Conservation (phyloP, 2,329 filamentous ascomycete species). For the Penicillium sp. region DNA sequence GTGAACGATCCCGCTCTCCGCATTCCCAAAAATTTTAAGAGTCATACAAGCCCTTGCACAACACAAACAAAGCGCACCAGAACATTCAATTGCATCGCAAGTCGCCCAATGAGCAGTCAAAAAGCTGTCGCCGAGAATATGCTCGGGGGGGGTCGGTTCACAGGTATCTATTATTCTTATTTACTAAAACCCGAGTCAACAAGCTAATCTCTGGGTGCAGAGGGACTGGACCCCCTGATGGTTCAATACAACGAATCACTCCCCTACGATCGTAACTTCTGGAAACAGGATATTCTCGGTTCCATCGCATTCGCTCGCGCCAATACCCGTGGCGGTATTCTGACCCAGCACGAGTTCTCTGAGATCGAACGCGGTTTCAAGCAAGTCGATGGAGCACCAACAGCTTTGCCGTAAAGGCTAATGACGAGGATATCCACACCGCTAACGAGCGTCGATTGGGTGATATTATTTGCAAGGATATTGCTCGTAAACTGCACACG, state of each 20-base stretch:
- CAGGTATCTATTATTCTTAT: constrained; percentile 38
- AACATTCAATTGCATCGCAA: constrained; percentile 2
- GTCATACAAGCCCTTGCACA: no score
- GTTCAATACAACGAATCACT: constrained; percentile 78
- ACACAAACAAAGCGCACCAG: neutral
- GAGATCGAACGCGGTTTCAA: constrained; percentile 69
- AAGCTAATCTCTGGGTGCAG: constrained; percentile 37
- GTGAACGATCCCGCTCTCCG: constrained; percentile 7
- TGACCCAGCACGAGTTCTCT: constrained; percentile 67
- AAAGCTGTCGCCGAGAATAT: constrained; percentile 46
- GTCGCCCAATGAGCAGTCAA: constrained; percentile 30
- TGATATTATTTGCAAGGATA: constrained; percentile 81
- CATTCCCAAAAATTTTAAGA: constrained; percentile 8
- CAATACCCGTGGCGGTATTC: constrained; percentile 70
- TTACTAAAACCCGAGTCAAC: constrained; percentile 13
- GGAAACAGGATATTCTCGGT: constrained; percentile 75
- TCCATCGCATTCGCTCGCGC: constrained; percentile 78
- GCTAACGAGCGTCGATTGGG: constrained; percentile 69
- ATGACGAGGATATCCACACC: constrained; percentile 62
- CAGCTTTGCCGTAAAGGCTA: constrained; percentile 34
- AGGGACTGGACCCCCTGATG: constrained; percentile 82
- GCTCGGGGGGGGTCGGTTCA: constrained; percentile 62
- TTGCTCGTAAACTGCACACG: constrained; percentile 85
- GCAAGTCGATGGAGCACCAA: constrained; percentile 46
- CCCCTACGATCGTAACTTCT: constrained; percentile 72